phyloP scores from a whole-genome alignment of 306 rosid species.

The Ammopiptanthus mongolicus region DNA sequence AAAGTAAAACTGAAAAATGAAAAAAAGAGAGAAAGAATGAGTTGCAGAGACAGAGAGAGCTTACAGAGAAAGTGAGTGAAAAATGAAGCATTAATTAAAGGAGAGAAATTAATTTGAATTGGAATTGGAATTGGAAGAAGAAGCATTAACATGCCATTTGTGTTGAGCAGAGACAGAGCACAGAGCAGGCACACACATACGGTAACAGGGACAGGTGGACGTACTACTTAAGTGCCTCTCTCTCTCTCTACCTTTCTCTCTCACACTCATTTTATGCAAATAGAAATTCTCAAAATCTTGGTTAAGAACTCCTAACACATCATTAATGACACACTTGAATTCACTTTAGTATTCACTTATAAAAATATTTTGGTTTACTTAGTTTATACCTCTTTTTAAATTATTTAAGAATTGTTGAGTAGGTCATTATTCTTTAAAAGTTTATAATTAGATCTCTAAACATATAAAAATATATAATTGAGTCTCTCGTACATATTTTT shows the following conservation, averaged over 20 bases:
- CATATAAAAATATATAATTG: no score
- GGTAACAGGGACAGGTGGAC: neutral
- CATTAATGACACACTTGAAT: no score
- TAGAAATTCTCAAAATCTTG: no score
- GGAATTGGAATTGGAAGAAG: neutral
- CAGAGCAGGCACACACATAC: neutral
- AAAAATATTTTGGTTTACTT: no score
- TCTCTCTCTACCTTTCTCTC: neutral
- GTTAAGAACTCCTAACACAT: no score
- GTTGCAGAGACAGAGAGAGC: neutral
- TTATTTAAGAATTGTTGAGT: no score
- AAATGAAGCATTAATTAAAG: neutral
- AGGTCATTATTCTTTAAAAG: no score
- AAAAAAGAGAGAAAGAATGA: neutral
- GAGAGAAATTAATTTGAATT: neutral
- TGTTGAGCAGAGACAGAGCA: neutral
- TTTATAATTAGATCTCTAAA: no score
- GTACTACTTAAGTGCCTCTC: neutral
- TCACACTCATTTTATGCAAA: neutral
- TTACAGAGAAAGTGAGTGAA: neutral
- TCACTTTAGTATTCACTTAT: no score
- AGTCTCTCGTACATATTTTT: no score
- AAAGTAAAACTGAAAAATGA: neutral
- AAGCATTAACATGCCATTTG: neutral
- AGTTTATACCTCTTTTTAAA: no score